A percentile compares a stretch with the other conserved stretches of the same genome.
Evolutionary conservation across 1,284 basidiomycete genomes (phyloP).

Genomic region (Malassezia cuniculi): DNA sequence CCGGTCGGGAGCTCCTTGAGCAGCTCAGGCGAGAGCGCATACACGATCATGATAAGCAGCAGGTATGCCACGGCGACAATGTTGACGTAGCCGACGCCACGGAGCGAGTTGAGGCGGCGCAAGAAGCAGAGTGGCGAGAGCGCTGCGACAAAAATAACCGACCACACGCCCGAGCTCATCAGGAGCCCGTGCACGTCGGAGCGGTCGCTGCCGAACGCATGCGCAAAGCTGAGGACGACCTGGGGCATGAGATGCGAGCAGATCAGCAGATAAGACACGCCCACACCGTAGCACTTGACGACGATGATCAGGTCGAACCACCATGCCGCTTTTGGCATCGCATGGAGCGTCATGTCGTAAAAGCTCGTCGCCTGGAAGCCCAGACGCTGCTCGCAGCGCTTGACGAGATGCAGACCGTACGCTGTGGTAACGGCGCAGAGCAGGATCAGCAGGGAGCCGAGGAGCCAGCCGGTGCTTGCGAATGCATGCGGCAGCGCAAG

Average conservation of each 20-base stretch:
- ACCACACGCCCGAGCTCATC: constrained; percentile 48
- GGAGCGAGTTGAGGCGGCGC: constrained; percentile 55
- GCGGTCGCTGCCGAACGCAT: constrained; percentile 18
- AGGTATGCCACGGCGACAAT: constrained; percentile 58
- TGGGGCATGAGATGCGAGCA: constrained; percentile 62
- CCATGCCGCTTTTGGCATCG: constrained; percentile 57
- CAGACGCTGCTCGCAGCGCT: constrained; percentile 70
- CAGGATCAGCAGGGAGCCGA: constrained; percentile 75
- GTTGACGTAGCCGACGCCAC: constrained; percentile 70
- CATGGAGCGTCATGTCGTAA: constrained; percentile 27
- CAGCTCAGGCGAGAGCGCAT: constrained; percentile 22
- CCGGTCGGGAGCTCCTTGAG: constrained; percentile 20
- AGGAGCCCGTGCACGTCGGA: constrained; percentile 26
- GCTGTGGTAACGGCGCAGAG: constrained; percentile 67
- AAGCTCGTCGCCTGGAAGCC: constrained; percentile 36
- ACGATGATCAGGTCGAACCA: constrained; percentile 90
- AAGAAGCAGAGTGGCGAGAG: constrained; percentile 73
- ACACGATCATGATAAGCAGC: constrained; percentile 44
- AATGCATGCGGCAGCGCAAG: constrained; percentile 46
- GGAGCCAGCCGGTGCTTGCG: constrained; percentile 45
- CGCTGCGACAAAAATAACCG: constrained; percentile 63
- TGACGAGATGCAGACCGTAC: constrained; percentile 80
- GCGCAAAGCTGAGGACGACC: constrained; percentile 65
- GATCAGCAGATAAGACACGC: constrained; percentile 59
- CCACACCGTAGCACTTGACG: constrained; percentile 62